These are phyloP conservation scores for Plasmodium berghei DNA, from an alignment of 169 alveolate genomes.

Conservation along the genomic window DNA sequence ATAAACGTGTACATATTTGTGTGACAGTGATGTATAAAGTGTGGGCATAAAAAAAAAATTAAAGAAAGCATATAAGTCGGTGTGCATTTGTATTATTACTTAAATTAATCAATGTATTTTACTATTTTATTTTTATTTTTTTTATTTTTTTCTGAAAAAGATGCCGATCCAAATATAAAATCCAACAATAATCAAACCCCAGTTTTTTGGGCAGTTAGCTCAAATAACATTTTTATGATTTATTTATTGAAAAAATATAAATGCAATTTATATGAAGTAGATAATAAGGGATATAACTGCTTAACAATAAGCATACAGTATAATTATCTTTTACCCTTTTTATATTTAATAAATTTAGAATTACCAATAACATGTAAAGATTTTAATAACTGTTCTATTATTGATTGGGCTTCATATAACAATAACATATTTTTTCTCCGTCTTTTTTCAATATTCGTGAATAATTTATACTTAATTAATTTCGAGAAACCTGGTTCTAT, in stretches of 20 bases:
- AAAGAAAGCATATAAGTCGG: no score
- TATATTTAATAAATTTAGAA: slow-evolving; percentile 39
- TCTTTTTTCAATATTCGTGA: slow-evolving; percentile 31
- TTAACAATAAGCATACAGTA: slow-evolving; percentile 58
- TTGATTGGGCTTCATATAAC: slow-evolving; percentile 68
- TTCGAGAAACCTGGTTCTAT: slow-evolving; percentile 18
- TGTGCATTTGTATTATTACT: no score
- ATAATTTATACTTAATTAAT: slow-evolving; percentile 21
- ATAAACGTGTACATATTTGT: not conserved
- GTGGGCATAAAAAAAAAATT: no score
- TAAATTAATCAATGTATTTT: not conserved
- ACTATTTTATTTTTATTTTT: not conserved
- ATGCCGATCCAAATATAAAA: slow-evolving; percentile 36
- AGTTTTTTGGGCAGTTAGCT: slow-evolving; percentile 67
- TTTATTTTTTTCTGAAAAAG: slow-evolving; percentile 15
- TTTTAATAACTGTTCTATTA: slow-evolving; percentile 28
- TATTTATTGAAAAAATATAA: slow-evolving; percentile 40
- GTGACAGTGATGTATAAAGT: not conserved
- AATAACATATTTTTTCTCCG: slow-evolving; percentile 66
- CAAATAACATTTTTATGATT: slow-evolving; percentile 54
- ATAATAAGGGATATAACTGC: slow-evolving; percentile 67
- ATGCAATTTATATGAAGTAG: slow-evolving; percentile 33
- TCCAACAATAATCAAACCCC: slow-evolving; percentile 45
- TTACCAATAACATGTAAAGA: slow-evolving; percentile 42
- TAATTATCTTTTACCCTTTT: slow-evolving; percentile 19